Conservation (phyloP, 2,329 filamentous ascomycete species). For the Sordariomycetes sp. region DNA sequence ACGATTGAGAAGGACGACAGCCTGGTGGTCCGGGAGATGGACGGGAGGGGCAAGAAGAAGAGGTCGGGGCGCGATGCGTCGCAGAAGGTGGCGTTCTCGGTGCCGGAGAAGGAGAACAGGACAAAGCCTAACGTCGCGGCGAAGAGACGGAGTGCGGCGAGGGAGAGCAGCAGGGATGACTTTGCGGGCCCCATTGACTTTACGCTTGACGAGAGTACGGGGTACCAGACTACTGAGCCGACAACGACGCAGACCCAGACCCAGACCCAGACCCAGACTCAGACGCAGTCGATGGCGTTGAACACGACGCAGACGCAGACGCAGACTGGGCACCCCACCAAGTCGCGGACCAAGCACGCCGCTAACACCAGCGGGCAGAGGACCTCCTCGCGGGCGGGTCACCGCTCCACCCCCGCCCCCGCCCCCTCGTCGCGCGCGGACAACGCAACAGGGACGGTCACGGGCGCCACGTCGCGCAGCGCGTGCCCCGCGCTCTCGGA, state of each 20-base stretch:
- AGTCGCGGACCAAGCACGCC: neutral
- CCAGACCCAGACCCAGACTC: slow-evolving; percentile 3
- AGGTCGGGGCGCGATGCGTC: slow-evolving; percentile 9
- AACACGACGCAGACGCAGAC: slow-evolving; percentile 1
- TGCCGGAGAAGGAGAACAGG: slow-evolving; percentile 19
- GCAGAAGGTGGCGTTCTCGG: slow-evolving; percentile 26
- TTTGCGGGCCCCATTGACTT: slow-evolving; percentile 8
- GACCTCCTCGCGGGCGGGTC: neutral
- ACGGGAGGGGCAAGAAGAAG: slow-evolving; percentile 7
- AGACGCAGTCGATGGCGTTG: neutral
- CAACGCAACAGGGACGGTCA: slow-evolving; percentile 5
- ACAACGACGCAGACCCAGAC: slow-evolving; percentile 12
- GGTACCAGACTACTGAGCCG: slow-evolving; percentile 10
- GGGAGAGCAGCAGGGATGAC: slow-evolving; percentile 7
- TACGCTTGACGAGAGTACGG: slow-evolving; percentile 10
- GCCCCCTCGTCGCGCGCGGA: neutral
- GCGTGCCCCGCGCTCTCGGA: slow-evolving; percentile 32
- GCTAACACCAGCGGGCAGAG: neutral
- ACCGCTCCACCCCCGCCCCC: neutral
- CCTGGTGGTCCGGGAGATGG: slow-evolving; percentile 1
- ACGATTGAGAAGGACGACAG: slow-evolving; percentile 7
- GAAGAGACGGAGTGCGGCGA: slow-evolving; percentile 20
- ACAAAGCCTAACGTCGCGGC: slow-evolving; percentile 17
- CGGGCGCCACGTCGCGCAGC: slow-evolving; percentile 9
- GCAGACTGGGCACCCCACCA: neutral